These are phyloP conservation scores for Podaxis mareebaensis DNA, from an alignment of 768 basidiomycete genomes.

Conservation along the genomic window DNA sequence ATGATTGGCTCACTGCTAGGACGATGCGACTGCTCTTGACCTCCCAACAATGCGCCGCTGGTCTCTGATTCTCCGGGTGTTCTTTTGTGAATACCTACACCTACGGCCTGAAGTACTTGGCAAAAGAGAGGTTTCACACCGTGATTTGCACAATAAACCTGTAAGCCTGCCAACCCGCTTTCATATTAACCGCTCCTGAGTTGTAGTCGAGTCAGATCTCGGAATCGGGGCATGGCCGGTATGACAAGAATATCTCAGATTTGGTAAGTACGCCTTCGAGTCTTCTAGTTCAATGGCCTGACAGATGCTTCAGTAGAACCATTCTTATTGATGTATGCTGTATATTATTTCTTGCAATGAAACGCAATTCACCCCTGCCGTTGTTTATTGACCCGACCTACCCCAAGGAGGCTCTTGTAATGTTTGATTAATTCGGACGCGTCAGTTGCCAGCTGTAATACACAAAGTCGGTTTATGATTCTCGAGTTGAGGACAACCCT, in stretches of 20 bases:
- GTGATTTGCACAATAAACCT: neutral
- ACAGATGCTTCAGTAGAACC: neutral
- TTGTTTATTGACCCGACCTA: neutral
- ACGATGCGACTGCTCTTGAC: conserved; percentile 86
- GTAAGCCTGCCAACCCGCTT: neutral
- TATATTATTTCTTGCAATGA: neutral
- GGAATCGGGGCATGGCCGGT: conserved; percentile 5
- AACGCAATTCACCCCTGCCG: neutral
- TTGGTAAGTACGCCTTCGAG: conserved; percentile 7
- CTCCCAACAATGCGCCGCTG: conserved; percentile 84
- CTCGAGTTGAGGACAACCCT: neutral
- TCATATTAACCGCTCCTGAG: neutral
- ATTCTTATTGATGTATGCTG: neutral
- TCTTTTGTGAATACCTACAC: conserved; percentile 88
- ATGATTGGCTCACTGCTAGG: conserved; percentile 44
- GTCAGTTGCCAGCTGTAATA: conserved; percentile 32
- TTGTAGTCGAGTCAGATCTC: conserved; percentile 5
- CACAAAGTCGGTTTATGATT: neutral
- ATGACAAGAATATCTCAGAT: conserved; percentile 17
- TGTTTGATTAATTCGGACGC: conserved; percentile 35
- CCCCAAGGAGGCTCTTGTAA: conserved; percentile 29
- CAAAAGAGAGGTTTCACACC: neutral
- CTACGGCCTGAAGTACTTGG: conserved; percentile 50
- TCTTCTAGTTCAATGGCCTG: neutral
- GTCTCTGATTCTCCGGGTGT: conserved; percentile 86